Evolutionary conservation across 306 rosid species (phyloP).

Genomic region (Malus fusca): DNA sequence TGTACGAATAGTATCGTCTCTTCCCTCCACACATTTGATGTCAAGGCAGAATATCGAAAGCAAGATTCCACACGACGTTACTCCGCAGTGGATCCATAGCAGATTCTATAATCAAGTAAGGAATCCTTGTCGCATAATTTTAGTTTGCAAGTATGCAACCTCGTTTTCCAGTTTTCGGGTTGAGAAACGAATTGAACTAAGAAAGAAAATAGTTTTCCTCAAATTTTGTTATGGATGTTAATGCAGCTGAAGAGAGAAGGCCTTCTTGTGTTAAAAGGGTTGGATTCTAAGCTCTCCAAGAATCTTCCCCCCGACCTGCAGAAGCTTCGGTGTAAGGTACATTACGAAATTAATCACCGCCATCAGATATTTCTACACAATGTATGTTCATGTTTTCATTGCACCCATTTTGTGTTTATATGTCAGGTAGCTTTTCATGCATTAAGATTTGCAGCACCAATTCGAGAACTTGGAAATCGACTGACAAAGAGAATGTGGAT

Average conservation of each 20-base stretch:
- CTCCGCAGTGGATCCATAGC: slow-evolving; percentile 43
- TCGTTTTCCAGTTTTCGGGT: not conserved
- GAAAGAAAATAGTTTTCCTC: not conserved
- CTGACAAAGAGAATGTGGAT: slow-evolving; percentile 54
- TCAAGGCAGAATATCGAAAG: slow-evolving; percentile 24
- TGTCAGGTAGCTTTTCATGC: slow-evolving; percentile 55
- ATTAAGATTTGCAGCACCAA: slow-evolving; percentile 39
- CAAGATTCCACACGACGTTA: slow-evolving; percentile 39
- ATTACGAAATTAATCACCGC: not conserved
- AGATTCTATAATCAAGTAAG: slow-evolving; percentile 36
- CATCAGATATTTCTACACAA: not conserved
- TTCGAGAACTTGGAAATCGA: slow-evolving; percentile 35
- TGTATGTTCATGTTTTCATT: not conserved
- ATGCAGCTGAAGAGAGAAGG: slow-evolving; percentile 36
- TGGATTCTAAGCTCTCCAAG: slow-evolving; percentile 55
- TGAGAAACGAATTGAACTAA: not conserved
- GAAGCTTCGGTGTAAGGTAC: slow-evolving; percentile 55
- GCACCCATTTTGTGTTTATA: not conserved
- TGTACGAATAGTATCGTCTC: slow-evolving; percentile 38
- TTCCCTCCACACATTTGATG: slow-evolving; percentile 40
- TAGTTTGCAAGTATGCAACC: not conserved
- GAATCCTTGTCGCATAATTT: not conserved
- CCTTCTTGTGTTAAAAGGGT: slow-evolving; percentile 43
- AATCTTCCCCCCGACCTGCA: slow-evolving; percentile 51
- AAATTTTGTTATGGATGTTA: not conserved